Percentiles rank a stretch among this genome's conserved stretches.
Conservation (phyloP, 345 rosid species). For the Heritiera littoralis region DNA sequence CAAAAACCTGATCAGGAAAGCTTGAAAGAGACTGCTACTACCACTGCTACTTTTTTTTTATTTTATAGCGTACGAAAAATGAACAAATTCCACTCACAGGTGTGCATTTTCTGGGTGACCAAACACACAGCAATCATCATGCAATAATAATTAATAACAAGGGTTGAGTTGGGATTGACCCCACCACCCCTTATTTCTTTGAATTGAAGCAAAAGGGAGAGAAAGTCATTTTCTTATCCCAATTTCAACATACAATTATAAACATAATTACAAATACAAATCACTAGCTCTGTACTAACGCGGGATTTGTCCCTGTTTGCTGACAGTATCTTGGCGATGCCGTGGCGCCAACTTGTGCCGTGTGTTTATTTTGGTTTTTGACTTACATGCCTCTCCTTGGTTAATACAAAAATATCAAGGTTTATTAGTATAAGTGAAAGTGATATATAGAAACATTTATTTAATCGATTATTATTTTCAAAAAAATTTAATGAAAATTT, state of each 20-base stretch:
- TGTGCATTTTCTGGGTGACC: background rate
- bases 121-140: background rate
- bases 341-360: background rate
- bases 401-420: background rate
- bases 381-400: background rate
- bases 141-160: background rate
- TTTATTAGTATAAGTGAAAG: too few relatives aligned
- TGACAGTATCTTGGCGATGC: background rate
- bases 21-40: background rate
- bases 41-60: too few relatives aligned
- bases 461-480: too few relatives aligned
- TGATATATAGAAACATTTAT: too few relatives aligned
- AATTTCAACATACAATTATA: background rate
- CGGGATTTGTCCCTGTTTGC: slow-evolving; percentile 6
- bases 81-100: background rate
- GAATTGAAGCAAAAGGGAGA: background rate
- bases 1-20: background rate
- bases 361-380: background rate
- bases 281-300: background rate
- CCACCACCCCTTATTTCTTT: background rate
- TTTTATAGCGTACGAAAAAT: background rate
- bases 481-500: too few relatives aligned
- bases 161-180: background rate
- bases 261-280: background rate
- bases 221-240: background rate